Conservation (phyloP, 1,284 basidiomycete species). For the Ustilago tritici region DNA sequence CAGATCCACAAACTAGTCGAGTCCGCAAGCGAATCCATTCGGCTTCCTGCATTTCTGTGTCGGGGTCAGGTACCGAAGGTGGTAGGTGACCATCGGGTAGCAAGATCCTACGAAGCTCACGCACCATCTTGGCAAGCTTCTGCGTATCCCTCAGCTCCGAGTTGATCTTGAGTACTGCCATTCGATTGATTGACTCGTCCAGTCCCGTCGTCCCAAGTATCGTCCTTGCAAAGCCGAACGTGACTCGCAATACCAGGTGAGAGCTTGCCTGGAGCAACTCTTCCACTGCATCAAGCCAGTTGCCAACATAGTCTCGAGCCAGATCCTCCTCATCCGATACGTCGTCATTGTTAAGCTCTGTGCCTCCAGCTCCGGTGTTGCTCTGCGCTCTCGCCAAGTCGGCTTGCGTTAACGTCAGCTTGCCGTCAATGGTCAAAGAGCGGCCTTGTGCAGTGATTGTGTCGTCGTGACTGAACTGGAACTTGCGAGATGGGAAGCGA, state of each 20-base stretch:
- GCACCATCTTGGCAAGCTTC: constrained; percentile 19
- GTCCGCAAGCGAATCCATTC: constrained; percentile 44
- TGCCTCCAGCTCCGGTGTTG: background rate
- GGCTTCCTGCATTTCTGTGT: constrained; percentile 30
- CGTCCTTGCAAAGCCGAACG: constrained; percentile 25
- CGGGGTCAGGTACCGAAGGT: constrained; percentile 40
- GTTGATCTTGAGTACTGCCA: constrained; percentile 22
- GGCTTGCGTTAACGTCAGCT: constrained; percentile 3
- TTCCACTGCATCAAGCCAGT: constrained; percentile 36
- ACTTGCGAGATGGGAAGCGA: constrained; percentile 46
- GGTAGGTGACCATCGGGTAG: constrained; percentile 45
- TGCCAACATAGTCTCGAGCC: constrained; percentile 28
- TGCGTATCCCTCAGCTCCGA: constrained; percentile 24
- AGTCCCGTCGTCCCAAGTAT: constrained; percentile 21
- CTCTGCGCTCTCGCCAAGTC: background rate
- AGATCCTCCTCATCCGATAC: constrained; percentile 6
- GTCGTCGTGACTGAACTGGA: constrained; percentile 20
- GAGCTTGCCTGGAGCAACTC: constrained; percentile 25
- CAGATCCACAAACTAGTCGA: constrained; percentile 19
- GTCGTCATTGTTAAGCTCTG: background rate
- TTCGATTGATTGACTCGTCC: constrained; percentile 23
- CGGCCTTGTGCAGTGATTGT: constrained; percentile 12
- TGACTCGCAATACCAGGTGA: constrained; percentile 15
- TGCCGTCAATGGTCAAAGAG: constrained; percentile 14
- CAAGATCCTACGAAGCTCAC: constrained; percentile 27